These are phyloP conservation scores for Sphaceloma murrayae DNA, from an alignment of 2,329 filamentous ascomycete genomes.

Conservation along the genomic window DNA sequence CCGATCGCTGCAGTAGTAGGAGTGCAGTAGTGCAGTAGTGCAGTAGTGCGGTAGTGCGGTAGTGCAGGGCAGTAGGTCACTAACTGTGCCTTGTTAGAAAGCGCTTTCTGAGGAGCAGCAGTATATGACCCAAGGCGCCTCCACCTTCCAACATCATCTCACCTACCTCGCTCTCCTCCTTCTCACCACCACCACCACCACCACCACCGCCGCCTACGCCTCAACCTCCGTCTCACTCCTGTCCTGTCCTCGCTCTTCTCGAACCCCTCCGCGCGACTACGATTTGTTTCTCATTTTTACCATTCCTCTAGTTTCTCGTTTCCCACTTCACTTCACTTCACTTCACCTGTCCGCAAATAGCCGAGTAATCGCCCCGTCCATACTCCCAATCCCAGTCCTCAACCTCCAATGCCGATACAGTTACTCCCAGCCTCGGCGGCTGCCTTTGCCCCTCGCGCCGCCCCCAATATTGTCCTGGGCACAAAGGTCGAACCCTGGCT, in stretches of 20 bases:
- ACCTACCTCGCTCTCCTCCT: slow-evolving; percentile 32
- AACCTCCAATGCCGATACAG: slow-evolving; percentile 96
- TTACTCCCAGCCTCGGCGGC: slow-evolving; percentile 90
- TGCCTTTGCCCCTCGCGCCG: slow-evolving; percentile 87
- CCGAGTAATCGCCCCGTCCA: slow-evolving; percentile 26
- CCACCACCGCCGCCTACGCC: not conserved
- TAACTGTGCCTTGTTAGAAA: slow-evolving; percentile 16
- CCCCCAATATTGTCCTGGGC: slow-evolving; percentile 87
- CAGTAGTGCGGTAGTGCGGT: too few species aligned
- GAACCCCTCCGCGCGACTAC: slow-evolving; percentile 5
- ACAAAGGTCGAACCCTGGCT: slow-evolving; percentile 87
- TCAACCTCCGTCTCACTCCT: not conserved
- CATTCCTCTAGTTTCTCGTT: slow-evolving; percentile 34
- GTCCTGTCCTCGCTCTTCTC: slow-evolving; percentile 4
- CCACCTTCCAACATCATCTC: slow-evolving; percentile 26
- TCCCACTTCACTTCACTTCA: slow-evolving; percentile 31
- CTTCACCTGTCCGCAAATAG: slow-evolving; percentile 2
- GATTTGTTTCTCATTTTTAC: slow-evolving; percentile 22
- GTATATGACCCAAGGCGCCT: too few species aligned
- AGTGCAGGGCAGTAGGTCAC: slow-evolving; percentile 2
- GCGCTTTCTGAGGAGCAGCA: too few species aligned
- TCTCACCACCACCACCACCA: slow-evolving; percentile 19
- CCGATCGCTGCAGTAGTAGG: too few species aligned
- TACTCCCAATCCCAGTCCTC: slow-evolving; percentile 30
- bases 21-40: too few species aligned